phyloP scores from a whole-genome alignment of 805 yeast species.

The Ogataea glucozyma region DNA sequence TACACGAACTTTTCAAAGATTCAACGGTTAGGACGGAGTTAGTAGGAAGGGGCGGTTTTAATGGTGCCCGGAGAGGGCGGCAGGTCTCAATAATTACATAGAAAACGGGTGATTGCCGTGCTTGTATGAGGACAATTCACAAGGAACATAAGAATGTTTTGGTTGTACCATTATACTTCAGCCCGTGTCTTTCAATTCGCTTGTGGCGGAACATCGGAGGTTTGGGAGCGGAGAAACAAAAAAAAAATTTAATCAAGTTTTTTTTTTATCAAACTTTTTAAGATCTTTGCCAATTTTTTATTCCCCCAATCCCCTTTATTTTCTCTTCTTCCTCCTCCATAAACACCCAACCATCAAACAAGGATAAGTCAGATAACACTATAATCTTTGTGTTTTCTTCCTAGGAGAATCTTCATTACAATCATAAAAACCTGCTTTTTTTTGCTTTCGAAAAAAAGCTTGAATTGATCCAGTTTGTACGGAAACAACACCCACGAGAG shows the following conservation, averaged over 20 bases:
- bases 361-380: too few species aligned
- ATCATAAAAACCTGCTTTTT: constrained; percentile 2
- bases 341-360: too few species aligned
- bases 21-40: not conserved
- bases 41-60: too few species aligned
- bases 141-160: too few species aligned
- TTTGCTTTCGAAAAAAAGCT: constrained; percentile 5
- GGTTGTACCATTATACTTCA: not conserved
- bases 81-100: too few species aligned
- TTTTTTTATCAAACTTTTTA: not conserved
- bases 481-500: constrained; percentile 40
- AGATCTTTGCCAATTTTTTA: not conserved
- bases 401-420: not conserved
- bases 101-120: too few species aligned
- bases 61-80: too few species aligned
- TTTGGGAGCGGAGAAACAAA: not conserved
- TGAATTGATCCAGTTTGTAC: constrained; percentile 3
- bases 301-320: not conserved
- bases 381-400: not conserved
- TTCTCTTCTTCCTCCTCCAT: not conserved
- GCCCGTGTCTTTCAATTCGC: not conserved
- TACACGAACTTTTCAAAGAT: constrained; percentile 3
- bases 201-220: not conserved
- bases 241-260: not conserved
- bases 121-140: too few species aligned